Evolutionary conservation across 2,329 filamentous ascomycete genomes (phyloP).

Genomic region (Leptodontidium sp.): DNA sequence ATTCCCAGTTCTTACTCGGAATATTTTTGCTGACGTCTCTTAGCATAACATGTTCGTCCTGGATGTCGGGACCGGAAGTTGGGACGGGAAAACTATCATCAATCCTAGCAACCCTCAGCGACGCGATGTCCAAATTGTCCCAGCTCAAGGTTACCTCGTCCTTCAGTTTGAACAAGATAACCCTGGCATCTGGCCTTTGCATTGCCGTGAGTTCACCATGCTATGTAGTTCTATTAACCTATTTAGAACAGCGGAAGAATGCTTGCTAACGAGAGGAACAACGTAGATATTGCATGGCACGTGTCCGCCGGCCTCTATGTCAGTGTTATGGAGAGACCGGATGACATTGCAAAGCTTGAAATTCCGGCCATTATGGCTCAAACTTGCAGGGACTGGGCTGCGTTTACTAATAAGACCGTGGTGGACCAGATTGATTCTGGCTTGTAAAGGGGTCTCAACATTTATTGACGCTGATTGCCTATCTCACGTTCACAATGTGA

Average conservation of each 20-base stretch:
- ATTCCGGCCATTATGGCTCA: slow-evolving; percentile 59
- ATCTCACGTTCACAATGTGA: no score
- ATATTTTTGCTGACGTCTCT: no score
- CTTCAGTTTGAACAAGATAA: slow-evolving; percentile 58
- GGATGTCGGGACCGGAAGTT: slow-evolving; percentile 54
- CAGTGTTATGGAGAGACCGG: slow-evolving; percentile 52
- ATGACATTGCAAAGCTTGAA: slow-evolving; percentile 50
- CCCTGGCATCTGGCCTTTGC: slow-evolving; percentile 61
- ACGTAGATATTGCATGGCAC: slow-evolving; percentile 58
- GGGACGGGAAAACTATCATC: slow-evolving; percentile 42
- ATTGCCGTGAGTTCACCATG: slow-evolving; percentile 47
- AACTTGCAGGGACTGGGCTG: slow-evolving; percentile 61
- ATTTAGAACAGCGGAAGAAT: neutral
- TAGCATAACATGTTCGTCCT: slow-evolving; percentile 73
- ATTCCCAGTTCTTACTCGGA: no score
- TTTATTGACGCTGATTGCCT: no score
- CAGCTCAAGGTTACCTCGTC: slow-evolving; percentile 52
- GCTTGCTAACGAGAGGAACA: neutral
- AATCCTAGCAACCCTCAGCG: slow-evolving; percentile 58
- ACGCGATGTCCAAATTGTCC: slow-evolving; percentile 59
- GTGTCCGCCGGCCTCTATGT: slow-evolving; percentile 52
- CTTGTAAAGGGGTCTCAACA: neutral
- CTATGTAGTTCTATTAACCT: neutral
- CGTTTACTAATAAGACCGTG: slow-evolving; percentile 56
- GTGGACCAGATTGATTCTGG: slow-evolving; percentile 64